These are phyloP conservation scores for Teunomyces pallodes DNA, from an alignment of 805 yeast genomes.

Conservation along the genomic window DNA sequence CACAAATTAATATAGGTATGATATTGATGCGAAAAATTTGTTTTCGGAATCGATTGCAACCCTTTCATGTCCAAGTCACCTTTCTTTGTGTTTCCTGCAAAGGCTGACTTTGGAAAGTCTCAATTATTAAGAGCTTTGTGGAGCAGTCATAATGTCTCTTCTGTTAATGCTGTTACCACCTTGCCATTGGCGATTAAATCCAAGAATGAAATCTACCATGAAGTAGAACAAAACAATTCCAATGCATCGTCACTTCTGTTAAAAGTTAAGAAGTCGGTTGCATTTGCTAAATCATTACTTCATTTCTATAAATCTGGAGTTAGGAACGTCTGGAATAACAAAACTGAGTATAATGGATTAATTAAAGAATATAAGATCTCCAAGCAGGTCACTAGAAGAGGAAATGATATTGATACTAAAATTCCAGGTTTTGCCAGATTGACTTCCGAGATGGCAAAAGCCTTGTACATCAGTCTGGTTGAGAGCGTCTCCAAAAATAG, in stretches of 20 bases:
- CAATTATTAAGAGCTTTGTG: constrained; percentile 16
- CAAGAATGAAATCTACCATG: constrained; percentile 24
- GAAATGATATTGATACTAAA: constrained; percentile 23
- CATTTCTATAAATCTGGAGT: constrained; percentile 60
- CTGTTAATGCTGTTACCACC: constrained; percentile 28
- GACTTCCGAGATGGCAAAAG: constrained; percentile 33
- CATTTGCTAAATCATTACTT: constrained; percentile 45
- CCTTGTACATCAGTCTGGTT: constrained; percentile 33
- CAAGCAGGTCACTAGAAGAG: constrained; percentile 18
- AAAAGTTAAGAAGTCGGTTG: constrained; percentile 37
- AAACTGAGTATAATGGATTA: constrained; percentile 15
- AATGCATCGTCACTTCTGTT: constrained; percentile 14
- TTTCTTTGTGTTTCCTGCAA: background rate
- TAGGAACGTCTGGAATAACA: constrained; percentile 50
- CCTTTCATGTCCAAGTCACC: constrained; percentile 2
- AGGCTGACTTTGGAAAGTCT: constrained; percentile 12
- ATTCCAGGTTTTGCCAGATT: constrained; percentile 36
- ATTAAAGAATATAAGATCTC: constrained; percentile 18
- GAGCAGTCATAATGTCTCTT: constrained; percentile 5
- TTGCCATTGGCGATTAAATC: constrained; percentile 29
- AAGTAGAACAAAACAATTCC: constrained; percentile 19
- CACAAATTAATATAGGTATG: background rate
- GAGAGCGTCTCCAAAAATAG: constrained; percentile 28
- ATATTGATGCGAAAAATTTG: constrained; percentile 2
- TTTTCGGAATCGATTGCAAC: background rate